A percentile compares a stretch with the other conserved stretches of the same genome.
Evolutionary conservation across 2,329 filamentous ascomycete species (phyloP).

Genomic region (Thermochaetoides dissita): DNA sequence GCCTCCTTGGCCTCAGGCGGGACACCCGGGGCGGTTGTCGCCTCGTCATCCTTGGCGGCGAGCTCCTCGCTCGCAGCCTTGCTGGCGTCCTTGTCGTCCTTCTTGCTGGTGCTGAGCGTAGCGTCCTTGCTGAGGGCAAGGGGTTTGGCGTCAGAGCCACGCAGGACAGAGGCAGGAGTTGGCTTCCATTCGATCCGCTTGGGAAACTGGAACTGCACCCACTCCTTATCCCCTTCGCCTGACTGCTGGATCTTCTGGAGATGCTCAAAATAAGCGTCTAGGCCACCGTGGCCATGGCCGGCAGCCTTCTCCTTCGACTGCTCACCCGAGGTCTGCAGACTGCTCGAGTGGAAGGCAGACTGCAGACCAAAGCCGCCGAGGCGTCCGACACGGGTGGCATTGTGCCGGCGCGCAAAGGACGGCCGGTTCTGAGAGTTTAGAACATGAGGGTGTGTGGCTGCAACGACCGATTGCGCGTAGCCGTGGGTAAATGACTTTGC

Average conservation of each 20-base stretch:
- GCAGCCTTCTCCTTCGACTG: slow-evolving; percentile 37
- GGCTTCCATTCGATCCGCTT: slow-evolving; percentile 83
- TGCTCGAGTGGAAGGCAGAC: slow-evolving; percentile 57
- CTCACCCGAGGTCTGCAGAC: slow-evolving; percentile 31
- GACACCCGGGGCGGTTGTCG: slow-evolving; percentile 7
- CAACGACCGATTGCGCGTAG: slow-evolving; percentile 95
- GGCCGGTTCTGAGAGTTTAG: slow-evolving; percentile 59
- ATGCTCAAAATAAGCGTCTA: slow-evolving; percentile 86
- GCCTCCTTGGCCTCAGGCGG: slow-evolving; percentile 21
- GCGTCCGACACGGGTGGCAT: slow-evolving; percentile 38
- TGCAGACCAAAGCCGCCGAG: slow-evolving; percentile 55
- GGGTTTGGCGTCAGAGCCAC: slow-evolving; percentile 24
- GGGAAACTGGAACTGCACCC: slow-evolving; percentile 82
- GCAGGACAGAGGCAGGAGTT: slow-evolving; percentile 38
- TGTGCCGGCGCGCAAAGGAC: slow-evolving; percentile 42
- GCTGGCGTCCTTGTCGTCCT: background rate
- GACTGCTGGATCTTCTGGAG: slow-evolving; percentile 69
- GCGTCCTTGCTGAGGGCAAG: slow-evolving; percentile 21
- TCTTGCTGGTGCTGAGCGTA: background rate
- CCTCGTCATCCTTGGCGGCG: slow-evolving; percentile 12
- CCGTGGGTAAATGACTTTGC: slow-evolving; percentile 94
- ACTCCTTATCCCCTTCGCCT: slow-evolving; percentile 60
- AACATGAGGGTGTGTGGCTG: slow-evolving; percentile 70
- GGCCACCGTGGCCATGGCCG: slow-evolving; percentile 43
- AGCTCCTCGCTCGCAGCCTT: slow-evolving; percentile 12